Evolutionary conservation across 768 basidiomycete genomes (phyloP).

Genomic region (Agrocybe pediades): DNA sequence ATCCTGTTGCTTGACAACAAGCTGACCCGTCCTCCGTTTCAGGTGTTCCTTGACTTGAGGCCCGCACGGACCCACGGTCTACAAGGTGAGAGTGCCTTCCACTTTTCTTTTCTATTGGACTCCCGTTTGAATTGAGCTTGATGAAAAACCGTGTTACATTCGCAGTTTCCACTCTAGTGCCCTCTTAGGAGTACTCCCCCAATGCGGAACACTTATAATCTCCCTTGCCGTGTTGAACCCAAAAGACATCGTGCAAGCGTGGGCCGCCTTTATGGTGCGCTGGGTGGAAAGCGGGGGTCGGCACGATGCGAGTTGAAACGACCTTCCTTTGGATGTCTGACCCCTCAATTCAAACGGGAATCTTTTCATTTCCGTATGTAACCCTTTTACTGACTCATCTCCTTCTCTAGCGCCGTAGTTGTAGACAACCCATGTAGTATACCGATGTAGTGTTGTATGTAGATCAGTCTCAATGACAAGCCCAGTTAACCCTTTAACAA

Average conservation of each 20-base stretch:
- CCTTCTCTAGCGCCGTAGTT: too few species aligned
- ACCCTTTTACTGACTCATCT: too few species aligned
- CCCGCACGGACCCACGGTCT: too few species aligned
- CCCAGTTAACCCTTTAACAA: too few species aligned
- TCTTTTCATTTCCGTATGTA: too few species aligned
- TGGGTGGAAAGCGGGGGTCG: conserved; percentile 29
- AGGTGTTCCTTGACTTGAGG: not conserved
- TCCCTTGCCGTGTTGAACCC: conserved; percentile 74
- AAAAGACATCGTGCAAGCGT: conserved; percentile 49
- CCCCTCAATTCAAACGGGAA: too few species aligned
- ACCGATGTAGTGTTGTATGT: too few species aligned
- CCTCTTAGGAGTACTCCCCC: conserved; percentile 78
- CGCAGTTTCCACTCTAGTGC: conserved; percentile 86
- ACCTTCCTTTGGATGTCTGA: too few species aligned
- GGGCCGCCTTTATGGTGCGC: conserved; percentile 48
- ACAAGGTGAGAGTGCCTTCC: not conserved
- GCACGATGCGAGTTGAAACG: too few species aligned
- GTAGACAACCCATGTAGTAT: too few species aligned
- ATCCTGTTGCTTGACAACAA: conserved; percentile 4
- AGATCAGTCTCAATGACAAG: too few species aligned
- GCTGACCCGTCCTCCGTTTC: not conserved
- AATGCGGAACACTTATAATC: conserved; percentile 69
- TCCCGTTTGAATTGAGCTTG: conserved; percentile 21
- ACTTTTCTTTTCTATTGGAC: conserved; percentile 11
- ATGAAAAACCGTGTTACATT: conserved; percentile 73